Evolutionary conservation across 2,329 filamentous ascomycete genomes (phyloP).

Genomic region (Aspergillus hortae): DNA sequence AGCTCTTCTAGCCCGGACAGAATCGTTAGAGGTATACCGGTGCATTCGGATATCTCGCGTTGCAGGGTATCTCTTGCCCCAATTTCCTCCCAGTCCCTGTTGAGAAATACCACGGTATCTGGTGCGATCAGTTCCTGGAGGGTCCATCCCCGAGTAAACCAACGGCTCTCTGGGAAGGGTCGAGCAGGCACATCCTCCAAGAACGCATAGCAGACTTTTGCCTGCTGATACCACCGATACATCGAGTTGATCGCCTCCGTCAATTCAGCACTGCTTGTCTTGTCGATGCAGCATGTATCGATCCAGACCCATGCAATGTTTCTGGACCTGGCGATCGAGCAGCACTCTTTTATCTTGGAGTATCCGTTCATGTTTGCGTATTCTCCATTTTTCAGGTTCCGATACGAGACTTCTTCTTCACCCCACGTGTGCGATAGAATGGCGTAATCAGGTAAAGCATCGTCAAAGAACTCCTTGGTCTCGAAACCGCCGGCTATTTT

Average conservation of each 20-base stretch:
- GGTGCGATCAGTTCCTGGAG: background rate
- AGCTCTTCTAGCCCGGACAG: background rate
- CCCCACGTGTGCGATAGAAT: background rate
- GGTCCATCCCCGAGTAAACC: background rate
- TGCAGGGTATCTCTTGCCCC: background rate
- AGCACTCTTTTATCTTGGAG: background rate
- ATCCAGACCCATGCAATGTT: background rate
- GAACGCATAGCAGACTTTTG: background rate
- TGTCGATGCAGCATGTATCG: background rate
- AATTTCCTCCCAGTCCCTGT: background rate
- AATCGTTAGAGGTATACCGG: background rate
- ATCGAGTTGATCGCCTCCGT: background rate
- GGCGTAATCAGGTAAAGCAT: background rate
- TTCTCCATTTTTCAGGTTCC: background rate
- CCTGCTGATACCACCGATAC: background rate
- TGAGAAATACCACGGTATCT: background rate
- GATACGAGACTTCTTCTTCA: background rate
- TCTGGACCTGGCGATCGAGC: background rate
- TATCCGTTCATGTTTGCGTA: background rate
- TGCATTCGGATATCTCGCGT: background rate
- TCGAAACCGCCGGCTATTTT: background rate
- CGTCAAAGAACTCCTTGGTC: background rate
- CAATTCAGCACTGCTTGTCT: background rate
- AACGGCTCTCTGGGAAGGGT: background rate
- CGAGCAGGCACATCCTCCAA: background rate